Percentiles rank a stretch among this genome's conserved stretches.
Evolutionary conservation across 1,284 basidiomycete species (phyloP).

Genomic region (Irpex sp.): DNA sequence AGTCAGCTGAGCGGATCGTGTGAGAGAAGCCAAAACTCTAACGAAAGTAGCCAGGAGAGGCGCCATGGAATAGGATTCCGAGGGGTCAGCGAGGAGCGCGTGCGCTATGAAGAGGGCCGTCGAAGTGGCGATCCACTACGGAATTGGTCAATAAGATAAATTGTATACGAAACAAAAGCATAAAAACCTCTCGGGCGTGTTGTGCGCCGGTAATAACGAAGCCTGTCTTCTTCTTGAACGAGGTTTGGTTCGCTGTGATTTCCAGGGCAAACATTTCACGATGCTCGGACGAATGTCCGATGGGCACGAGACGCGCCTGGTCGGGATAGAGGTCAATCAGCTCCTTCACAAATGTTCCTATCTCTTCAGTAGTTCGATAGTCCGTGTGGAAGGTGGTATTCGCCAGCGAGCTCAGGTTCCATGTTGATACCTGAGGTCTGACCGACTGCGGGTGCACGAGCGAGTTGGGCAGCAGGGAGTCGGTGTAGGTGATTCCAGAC

Average conservation of each 20-base stretch:
- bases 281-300: conserved; percentile 53
- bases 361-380: conserved; percentile 54
- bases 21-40: conserved; percentile 14
- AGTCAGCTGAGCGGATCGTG: not conserved
- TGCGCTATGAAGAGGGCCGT: conserved; percentile 75
- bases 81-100: conserved; percentile 51
- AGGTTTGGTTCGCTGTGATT: conserved; percentile 33
- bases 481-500: conserved; percentile 10
- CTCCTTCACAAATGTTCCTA: conserved; percentile 48
- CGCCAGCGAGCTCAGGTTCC: conserved; percentile 27
- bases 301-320: conserved; percentile 33
- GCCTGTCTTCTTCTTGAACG: conserved; percentile 37
- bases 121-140: conserved; percentile 78
- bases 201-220: conserved; percentile 76
- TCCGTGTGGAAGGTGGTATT: conserved; percentile 43
- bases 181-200: conserved; percentile 72
- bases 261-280: conserved; percentile 52
- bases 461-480: conserved; percentile 2
- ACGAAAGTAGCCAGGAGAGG: conserved; percentile 57
- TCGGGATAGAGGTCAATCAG: conserved; percentile 40
- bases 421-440: conserved; percentile 6
- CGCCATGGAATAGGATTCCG: conserved; percentile 43
- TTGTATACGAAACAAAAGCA: not conserved
- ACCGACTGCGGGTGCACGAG: not conserved
- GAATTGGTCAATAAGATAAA: not conserved